Conservation (phyloP, 805 yeast genomes). For the Isabelozyma rhagii region DNA sequence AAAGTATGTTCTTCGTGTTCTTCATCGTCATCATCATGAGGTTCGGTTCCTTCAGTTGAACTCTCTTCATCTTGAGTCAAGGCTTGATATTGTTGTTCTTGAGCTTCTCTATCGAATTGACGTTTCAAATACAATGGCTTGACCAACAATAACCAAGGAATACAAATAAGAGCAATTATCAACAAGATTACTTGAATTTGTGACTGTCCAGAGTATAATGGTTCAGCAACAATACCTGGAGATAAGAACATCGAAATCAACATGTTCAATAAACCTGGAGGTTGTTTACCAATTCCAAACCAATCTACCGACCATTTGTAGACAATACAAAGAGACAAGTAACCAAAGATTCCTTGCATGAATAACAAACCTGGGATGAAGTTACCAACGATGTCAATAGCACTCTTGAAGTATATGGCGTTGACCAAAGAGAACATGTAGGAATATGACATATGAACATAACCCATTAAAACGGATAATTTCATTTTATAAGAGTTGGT, state of each 20-base stretch:
- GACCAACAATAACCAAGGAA: conserved; percentile 68
- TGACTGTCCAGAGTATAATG: conserved; percentile 63
- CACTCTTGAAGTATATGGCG: conserved; percentile 52
- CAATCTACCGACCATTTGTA: conserved; percentile 77
- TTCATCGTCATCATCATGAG: conserved; percentile 28
- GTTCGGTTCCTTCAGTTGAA: conserved; percentile 15
- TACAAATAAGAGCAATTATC: conserved; percentile 59
- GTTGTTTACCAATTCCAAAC: conserved; percentile 57
- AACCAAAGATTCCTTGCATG: conserved; percentile 77
- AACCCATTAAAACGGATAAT: conserved; percentile 72
- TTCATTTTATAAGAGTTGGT: conserved; percentile 78
- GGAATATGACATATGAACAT: conserved; percentile 71
- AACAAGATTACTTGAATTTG: conserved; percentile 57
- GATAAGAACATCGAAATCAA: conserved; percentile 71
- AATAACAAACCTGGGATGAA: conserved; percentile 71
- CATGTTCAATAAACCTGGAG: conserved; percentile 75
- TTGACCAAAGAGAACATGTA: conserved; percentile 66
- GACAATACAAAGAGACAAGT: conserved; percentile 60
- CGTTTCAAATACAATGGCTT: conserved; percentile 61
- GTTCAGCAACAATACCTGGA: conserved; percentile 68
- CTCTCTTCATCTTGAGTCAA: conserved; percentile 25
- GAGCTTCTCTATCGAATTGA: conserved; percentile 50
- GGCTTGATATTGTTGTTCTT: conserved; percentile 49
- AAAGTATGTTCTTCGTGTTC: conserved; percentile 36
- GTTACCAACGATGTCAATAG: conserved; percentile 67